phyloP scores from a whole-genome alignment of 495 filamentous ascomycete species.

The Talaromyces adpressus region DNA sequence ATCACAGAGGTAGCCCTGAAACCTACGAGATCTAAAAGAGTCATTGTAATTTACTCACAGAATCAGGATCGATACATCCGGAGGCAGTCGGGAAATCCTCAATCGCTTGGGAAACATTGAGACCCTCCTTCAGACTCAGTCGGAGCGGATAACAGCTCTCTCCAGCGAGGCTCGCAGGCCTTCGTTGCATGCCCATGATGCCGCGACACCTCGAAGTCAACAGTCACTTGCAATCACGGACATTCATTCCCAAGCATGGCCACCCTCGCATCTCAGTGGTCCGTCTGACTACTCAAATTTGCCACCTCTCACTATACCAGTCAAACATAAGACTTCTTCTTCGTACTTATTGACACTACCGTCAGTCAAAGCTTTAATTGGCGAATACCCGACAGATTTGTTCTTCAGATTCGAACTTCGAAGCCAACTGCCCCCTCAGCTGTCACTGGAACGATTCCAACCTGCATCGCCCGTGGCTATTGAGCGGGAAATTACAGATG shows the following conservation, averaged over 20 bases:
- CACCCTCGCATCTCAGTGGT: background rate
- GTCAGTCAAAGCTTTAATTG: slow-evolving; percentile 6
- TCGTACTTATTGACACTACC: slow-evolving; percentile 3
- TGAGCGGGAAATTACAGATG: slow-evolving; percentile 15
- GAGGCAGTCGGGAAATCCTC: slow-evolving; percentile 4
- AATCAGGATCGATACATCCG: slow-evolving; percentile 3
- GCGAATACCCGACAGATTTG: slow-evolving; percentile 7
- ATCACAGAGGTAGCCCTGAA: slow-evolving; percentile 1
- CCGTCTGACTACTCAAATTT: slow-evolving; percentile 1
- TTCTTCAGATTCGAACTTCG: slow-evolving; percentile 4
- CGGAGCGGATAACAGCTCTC: background rate
- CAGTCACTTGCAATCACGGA: background rate
- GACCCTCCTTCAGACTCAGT: background rate
- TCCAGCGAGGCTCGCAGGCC: background rate
- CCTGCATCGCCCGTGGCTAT: slow-evolving; percentile 8
- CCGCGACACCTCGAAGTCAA: background rate
- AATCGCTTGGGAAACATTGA: background rate
- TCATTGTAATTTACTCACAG: background rate
- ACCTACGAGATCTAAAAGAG: too few relatives aligned
- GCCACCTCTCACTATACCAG: slow-evolving; percentile 7
- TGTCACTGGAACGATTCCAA: background rate
- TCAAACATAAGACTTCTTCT: slow-evolving; percentile 9
- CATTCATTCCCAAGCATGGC: background rate
- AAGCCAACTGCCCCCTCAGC: background rate
- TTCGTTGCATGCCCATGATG: background rate